Evolutionary conservation across 2,329 filamentous ascomycete genomes (phyloP), one percentile per base, ranked within the genome.

Genomic region (Tolypocladium album): DNA sequence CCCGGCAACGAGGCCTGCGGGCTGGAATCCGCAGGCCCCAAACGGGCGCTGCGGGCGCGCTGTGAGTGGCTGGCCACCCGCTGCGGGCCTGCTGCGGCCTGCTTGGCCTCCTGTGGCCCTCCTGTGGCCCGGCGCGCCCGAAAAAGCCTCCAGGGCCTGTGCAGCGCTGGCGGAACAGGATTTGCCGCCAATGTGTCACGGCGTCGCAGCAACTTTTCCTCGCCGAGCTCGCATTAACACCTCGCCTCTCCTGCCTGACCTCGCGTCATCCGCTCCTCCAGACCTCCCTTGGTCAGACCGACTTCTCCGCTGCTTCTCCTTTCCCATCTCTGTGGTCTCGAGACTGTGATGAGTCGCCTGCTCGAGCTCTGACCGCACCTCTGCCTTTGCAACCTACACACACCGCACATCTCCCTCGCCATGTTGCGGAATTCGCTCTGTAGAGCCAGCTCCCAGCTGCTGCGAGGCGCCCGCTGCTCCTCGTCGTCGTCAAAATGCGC

Each of bases 351-450:
- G 71, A 65, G 66, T 70, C 62, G 62, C 61, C 62, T 59, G 31
- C 38, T 57, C 55, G 60, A 63, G 59, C 58, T 66, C 63, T 65
- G 56, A 61, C 52, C 61, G 52, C 61, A 66, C 63, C 61, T 61
- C 61, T 57, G 45, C 45, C 15, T 50, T 36, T 27, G 31, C 40
- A 43, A 43, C 34, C 60, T 59, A 56, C 63, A 64, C 27, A 36
- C 40, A 31, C 36, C 57, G 55, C 59, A 52, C 58, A 63, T 31
- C 60, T 56, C 63, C 70, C 71, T 73, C 78, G 82, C 75, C 78
- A 91, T 91, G 88, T 82, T 90, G 82, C 86, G 87, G 78, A 83
- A 82, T 74, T 84, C 86, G 66, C 75, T 90, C 67, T 81, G 81
- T 69, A 82, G 82, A 75, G 84, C 84, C 75, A 82, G 85, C 79